Percentiles rank a stretch among this genome's conserved stretches.
These are phyloP conservation scores for Epichloe baconii DNA, from an alignment of 2,329 filamentous ascomycete genomes.

Conservation along the genomic window DNA sequence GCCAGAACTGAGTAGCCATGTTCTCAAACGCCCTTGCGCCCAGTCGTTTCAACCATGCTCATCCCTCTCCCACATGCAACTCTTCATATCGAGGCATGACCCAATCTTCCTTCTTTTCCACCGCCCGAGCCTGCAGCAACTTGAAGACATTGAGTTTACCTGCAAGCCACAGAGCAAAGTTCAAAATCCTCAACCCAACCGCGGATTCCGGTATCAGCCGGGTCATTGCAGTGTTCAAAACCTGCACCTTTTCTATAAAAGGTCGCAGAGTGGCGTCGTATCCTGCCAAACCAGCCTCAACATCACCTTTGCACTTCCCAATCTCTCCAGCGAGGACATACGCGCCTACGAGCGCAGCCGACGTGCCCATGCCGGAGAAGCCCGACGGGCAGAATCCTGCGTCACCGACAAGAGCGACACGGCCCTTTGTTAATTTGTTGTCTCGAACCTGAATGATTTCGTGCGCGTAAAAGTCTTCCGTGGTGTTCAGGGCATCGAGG, in stretches of 20 bases:
- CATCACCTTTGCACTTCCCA: conserved; percentile 9
- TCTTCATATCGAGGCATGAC: conserved; percentile 1
- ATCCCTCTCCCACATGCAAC: not conserved
- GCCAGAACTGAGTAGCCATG: not conserved
- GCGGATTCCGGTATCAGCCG: not conserved
- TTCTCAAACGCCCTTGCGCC: not conserved
- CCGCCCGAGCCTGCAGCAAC: not conserved
- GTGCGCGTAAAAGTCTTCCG: conserved; percentile 33
- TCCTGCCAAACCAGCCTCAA: conserved; percentile 18
- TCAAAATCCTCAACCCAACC: not conserved
- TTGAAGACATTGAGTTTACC: not conserved
- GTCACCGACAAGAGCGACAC: conserved; percentile 36
- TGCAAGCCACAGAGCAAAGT: not conserved
- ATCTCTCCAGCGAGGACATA: conserved; percentile 39
- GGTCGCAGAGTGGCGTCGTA: conserved; percentile 30
- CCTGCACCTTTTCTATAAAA: conserved; percentile 15
- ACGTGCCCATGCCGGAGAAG: conserved; percentile 34
- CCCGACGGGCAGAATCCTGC: conserved; percentile 29
- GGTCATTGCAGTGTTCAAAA: not conserved
- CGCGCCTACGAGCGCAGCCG: conserved; percentile 29
- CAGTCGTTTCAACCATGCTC: not conserved
- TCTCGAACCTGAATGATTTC: conserved; percentile 30
- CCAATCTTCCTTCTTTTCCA: not conserved
- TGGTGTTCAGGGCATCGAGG: conserved; percentile 18
- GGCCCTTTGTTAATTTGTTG: conserved; percentile 21